Evolutionary conservation across 73 alveolate species (phyloP).

Genomic region (Paramecium sexaurelia): DNA sequence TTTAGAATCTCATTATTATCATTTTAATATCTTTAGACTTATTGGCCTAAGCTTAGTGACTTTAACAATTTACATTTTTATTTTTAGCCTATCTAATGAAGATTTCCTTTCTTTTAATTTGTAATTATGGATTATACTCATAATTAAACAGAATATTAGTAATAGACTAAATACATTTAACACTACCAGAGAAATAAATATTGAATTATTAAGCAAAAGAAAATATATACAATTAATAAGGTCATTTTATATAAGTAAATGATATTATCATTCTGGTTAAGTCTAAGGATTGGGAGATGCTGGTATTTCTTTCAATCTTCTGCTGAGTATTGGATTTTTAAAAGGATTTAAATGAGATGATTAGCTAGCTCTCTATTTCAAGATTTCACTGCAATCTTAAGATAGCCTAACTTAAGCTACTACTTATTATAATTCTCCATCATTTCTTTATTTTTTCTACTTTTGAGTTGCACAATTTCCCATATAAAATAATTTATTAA

Average conservation of each 20-base stretch:
- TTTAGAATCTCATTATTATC: too few species aligned
- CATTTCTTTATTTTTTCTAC: neutral
- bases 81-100: too few species aligned
- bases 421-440: conserved; percentile 6
- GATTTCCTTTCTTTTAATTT: too few species aligned
- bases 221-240: neutral
- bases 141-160: too few species aligned
- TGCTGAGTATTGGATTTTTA: neutral
- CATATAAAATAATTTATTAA: neutral
- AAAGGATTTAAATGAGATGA: conserved; percentile 6
- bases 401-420: conserved; percentile 23
- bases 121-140: too few species aligned
- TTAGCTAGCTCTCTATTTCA: neutral
- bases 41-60: too few species aligned
- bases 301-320: neutral
- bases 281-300: neutral
- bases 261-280: neutral
- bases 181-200: too few species aligned
- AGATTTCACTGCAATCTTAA: neutral
- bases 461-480: conserved; percentile 29
- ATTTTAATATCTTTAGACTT: too few species aligned
- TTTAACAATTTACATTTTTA: too few species aligned
- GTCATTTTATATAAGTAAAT: neutral
- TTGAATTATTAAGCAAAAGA: too few species aligned
- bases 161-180: too few species aligned